phyloP scores from a whole-genome alignment of 2,329 filamentous ascomycete species.

The Talaromyces rugulosus region DNA sequence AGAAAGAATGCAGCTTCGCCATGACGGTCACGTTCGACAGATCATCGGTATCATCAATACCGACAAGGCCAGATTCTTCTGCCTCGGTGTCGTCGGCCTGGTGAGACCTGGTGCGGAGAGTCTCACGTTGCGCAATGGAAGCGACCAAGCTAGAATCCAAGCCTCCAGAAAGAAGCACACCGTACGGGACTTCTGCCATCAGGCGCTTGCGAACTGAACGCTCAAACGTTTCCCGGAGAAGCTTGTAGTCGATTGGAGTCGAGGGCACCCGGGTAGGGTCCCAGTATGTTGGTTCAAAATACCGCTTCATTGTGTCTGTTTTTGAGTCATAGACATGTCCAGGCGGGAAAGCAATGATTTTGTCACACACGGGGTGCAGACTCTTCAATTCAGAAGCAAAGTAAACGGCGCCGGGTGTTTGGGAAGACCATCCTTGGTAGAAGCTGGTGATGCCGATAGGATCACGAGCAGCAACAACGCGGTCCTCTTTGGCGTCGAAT shows the following conservation, averaged over 20 bases:
- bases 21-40: slow-evolving; percentile 86
- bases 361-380: slow-evolving; percentile 87
- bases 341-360: slow-evolving; percentile 89
- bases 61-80: slow-evolving; percentile 64
- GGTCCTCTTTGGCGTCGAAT: slow-evolving; percentile 91
- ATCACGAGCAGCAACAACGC: slow-evolving; percentile 88
- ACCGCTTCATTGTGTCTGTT: slow-evolving; percentile 77
- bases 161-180: slow-evolving; percentile 90
- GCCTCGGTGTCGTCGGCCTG: slow-evolving; percentile 41
- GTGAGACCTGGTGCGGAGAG: slow-evolving; percentile 66
- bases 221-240: slow-evolving; percentile 77
- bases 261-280: slow-evolving; percentile 74
- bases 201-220: slow-evolving; percentile 90
- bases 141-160: slow-evolving; percentile 94
- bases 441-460: slow-evolving; percentile 96
- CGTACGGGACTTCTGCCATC: slow-evolving; percentile 98
- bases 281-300: slow-evolving; percentile 92
- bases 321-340: slow-evolving; percentile 95
- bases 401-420: slow-evolving; percentile 79
- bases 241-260: slow-evolving; percentile 76
- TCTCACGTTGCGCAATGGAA: slow-evolving; percentile 92
- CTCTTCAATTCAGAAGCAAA: slow-evolving; percentile 98
- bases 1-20: slow-evolving; percentile 96
- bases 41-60: slow-evolving; percentile 89
- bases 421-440: slow-evolving; percentile 87